phyloP scores from a whole-genome alignment of 2,329 filamentous ascomycete genomes.

The Penicillium polonicum region DNA sequence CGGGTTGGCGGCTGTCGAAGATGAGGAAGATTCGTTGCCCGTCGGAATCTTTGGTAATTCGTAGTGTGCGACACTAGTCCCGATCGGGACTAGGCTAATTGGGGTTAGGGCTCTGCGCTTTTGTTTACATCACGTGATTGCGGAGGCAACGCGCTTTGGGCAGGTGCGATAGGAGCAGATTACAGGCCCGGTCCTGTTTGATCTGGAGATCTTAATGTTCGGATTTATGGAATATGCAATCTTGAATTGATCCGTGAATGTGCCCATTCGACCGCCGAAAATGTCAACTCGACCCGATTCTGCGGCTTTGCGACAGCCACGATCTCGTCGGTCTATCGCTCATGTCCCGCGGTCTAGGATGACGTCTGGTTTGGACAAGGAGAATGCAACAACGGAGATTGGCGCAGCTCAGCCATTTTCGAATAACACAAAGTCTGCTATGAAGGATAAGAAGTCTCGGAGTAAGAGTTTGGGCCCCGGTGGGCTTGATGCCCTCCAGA shows the following conservation, averaged over 20 bases:
- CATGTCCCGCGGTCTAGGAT: slow-evolving; percentile 54
- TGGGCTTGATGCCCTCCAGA: slow-evolving; percentile 77
- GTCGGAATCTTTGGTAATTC: slow-evolving; percentile 38
- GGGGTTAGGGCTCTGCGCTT: slow-evolving; percentile 45
- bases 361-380: slow-evolving; percentile 60
- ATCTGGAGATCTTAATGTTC: not conserved
- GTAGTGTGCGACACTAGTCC: slow-evolving; percentile 37
- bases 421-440: slow-evolving; percentile 38
- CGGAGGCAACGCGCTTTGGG: slow-evolving; percentile 32
- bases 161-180: slow-evolving; percentile 15
- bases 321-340: slow-evolving; percentile 70
- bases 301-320: slow-evolving; percentile 32
- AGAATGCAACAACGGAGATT: slow-evolving; percentile 72
- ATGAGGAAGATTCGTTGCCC: slow-evolving; percentile 41
- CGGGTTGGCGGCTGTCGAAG: slow-evolving; percentile 40
- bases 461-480: slow-evolving; percentile 97
- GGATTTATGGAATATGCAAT: not conserved
- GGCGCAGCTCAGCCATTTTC: slow-evolving; percentile 44
- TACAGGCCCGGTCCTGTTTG: slow-evolving; percentile 6
- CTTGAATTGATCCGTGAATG: slow-evolving; percentile 9
- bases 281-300: slow-evolving; percentile 41
- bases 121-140: slow-evolving; percentile 45
- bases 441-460: slow-evolving; percentile 65
- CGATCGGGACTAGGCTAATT: slow-evolving; percentile 27
- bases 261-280: slow-evolving; percentile 1